Evolutionary conservation across 495 filamentous ascomycete species (phyloP).

Genomic region (Venustampulla echinocandica): DNA sequence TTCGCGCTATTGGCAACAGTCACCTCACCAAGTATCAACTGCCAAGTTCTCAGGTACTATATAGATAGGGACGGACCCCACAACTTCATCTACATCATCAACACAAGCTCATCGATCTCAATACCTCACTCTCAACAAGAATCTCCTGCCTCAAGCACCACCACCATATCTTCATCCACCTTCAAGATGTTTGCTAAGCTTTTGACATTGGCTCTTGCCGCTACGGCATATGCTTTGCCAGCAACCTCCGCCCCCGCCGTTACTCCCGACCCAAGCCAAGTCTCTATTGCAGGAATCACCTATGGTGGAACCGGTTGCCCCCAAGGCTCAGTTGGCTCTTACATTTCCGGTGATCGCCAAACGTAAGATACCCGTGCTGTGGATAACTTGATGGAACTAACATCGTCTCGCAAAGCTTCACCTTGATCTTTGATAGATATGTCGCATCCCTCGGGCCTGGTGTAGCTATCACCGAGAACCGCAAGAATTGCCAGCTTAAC

Average conservation of each 20-base stretch:
- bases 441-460: constrained; percentile 36
- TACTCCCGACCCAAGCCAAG: constrained; percentile 6
- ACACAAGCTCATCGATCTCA: not conserved
- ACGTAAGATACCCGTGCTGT: constrained; percentile 4
- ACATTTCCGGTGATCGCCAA: constrained; percentile 8
- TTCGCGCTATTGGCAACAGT: constrained; percentile 2
- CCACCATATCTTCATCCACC: not conserved
- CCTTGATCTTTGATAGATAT: constrained; percentile 40
- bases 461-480: constrained; percentile 26
- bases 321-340: constrained; percentile 8
- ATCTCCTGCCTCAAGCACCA: not conserved
- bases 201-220: constrained; percentile 5
- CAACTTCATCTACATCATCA: not conserved
- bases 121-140: not conserved
- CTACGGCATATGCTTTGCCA: constrained; percentile 8
- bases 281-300: constrained; percentile 14
- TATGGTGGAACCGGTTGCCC: constrained; percentile 22
- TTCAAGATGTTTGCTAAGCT: constrained; percentile 7
- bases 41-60: not conserved
- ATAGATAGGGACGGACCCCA: constrained; percentile 1
- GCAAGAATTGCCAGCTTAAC: constrained; percentile 40
- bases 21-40: not conserved
- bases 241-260: not conserved
- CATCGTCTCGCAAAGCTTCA: too few species aligned
- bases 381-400: not conserved